phyloP scores from a whole-genome alignment of 23 red algal genomes.

The Cyanidioschyzon merolae region DNA sequence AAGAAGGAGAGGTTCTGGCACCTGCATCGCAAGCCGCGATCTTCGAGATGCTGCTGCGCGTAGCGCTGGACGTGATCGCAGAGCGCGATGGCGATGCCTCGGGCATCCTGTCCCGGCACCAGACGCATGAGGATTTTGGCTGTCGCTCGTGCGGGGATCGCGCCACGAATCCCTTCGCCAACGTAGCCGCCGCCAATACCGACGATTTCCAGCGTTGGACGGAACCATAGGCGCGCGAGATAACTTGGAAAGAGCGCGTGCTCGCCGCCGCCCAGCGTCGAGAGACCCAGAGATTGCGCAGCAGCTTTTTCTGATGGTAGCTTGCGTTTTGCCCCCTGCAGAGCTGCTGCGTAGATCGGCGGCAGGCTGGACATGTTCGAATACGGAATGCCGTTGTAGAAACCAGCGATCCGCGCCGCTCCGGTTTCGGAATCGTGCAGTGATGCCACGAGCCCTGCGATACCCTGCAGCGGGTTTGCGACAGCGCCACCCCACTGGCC shows the following conservation, averaged over 20 bases:
- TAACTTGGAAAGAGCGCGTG: neutral
- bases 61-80: neutral
- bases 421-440: slow-evolving; percentile 31
- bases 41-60: neutral
- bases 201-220: slow-evolving; percentile 79
- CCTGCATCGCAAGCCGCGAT: neutral
- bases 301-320: neutral
- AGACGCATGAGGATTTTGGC: slow-evolving; percentile 46
- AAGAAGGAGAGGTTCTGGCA: neutral
- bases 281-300: neutral
- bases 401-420: slow-evolving; percentile 37
- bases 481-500: slow-evolving; percentile 70
- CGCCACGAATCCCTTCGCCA: slow-evolving; percentile 68
- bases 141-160: slow-evolving; percentile 47
- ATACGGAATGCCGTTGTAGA: slow-evolving; percentile 42
- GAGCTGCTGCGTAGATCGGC: neutral
- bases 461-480: slow-evolving; percentile 66
- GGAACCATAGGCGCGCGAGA: slow-evolving; percentile 43
- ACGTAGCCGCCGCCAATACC: slow-evolving; percentile 69
- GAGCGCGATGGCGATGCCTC: neutral
- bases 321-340: neutral
- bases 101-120: slow-evolving; percentile 1
- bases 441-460: slow-evolving; percentile 36
- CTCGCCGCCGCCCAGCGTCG: slow-evolving; percentile 20
- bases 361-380: neutral